phyloP scores from a whole-genome alignment of 805 yeast species.

The Wickerhamiella vanderwaltii region DNA sequence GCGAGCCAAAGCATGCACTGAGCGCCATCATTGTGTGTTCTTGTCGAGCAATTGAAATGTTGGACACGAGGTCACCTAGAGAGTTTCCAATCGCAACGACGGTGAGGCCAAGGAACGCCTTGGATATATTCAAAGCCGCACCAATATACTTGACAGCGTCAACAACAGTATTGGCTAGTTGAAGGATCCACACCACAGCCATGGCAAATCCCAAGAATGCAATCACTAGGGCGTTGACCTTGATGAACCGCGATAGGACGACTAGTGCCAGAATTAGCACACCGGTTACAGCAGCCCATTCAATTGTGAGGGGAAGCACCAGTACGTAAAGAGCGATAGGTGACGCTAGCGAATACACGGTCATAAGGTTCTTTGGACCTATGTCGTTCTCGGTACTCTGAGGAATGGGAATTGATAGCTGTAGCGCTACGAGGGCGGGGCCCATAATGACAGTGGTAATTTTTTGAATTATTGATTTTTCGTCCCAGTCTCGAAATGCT shows the following conservation, averaged over 20 bases:
- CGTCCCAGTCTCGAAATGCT: conserved; percentile 19
- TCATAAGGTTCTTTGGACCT: not conserved
- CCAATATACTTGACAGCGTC: conserved; percentile 50
- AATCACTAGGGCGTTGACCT: conserved; percentile 2
- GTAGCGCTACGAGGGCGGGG: conserved; percentile 26
- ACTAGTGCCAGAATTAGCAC: not conserved
- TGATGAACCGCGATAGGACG: not conserved
- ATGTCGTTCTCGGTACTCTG: not conserved
- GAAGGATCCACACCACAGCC: conserved; percentile 56
- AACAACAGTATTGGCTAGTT: conserved; percentile 60
- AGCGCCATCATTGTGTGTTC: conserved; percentile 84
- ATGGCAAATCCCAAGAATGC: conserved; percentile 46
- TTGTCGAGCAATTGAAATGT: conserved; percentile 63
- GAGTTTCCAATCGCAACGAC: conserved; percentile 89
- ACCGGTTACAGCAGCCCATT: not conserved
- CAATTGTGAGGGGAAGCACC: not conserved
- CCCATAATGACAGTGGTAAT: conserved; percentile 24
- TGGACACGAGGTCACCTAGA: conserved; percentile 77
- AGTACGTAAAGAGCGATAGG: conserved; percentile 6
- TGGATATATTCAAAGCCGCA: conserved; percentile 47
- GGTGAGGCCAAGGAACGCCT: conserved; percentile 75
- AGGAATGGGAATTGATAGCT: conserved; percentile 25
- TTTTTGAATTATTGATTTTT: conserved; percentile 21
- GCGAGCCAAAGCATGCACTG: conserved; percentile 95
- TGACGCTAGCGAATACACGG: conserved; percentile 9